Evolutionary conservation across 371 early-diverging fungal genomes (phyloP).

Genomic region (Mucor saturninus): DNA sequence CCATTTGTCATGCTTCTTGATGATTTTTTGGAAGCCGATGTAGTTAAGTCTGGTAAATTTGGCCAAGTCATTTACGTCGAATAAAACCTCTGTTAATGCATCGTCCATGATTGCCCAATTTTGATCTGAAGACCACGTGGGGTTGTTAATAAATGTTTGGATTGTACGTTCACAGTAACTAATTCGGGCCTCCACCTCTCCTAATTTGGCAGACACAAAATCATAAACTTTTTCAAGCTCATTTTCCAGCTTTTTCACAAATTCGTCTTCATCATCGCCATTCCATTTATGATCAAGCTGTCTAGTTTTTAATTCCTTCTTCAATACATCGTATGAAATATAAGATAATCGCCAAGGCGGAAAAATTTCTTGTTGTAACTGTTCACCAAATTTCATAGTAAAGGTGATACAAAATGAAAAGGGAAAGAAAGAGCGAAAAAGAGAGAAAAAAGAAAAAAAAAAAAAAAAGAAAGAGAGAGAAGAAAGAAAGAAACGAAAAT

Average conservation of each 20-base stretch:
- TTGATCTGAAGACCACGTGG: conserved; percentile 38
- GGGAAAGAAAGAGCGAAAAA: neutral
- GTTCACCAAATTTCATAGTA: conserved; percentile 39
- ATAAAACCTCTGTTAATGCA: conserved; percentile 51
- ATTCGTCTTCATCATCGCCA: conserved; percentile 70
- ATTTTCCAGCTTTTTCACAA: conserved; percentile 69
- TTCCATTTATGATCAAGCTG: conserved; percentile 50
- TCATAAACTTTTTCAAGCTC: conserved; percentile 87
- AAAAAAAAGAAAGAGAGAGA: conserved; percentile 4
- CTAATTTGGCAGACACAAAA: conserved; percentile 79
- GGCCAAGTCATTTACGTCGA: conserved; percentile 86
- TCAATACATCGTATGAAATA: conserved; percentile 29
- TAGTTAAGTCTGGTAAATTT: conserved; percentile 92
- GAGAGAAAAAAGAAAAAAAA: neutral
- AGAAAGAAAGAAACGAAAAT: conserved; percentile 1
- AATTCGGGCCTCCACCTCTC: conserved; percentile 82
- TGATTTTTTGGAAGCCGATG: conserved; percentile 91
- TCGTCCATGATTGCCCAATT: conserved; percentile 52
- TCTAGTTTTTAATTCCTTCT: conserved; percentile 24
- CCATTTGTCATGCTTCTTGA: conserved; percentile 94
- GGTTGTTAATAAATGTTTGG: conserved; percentile 47
- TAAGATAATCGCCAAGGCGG: conserved; percentile 36
- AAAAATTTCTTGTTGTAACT: conserved; percentile 34
- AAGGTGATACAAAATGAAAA: conserved; percentile 1
- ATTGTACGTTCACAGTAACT: conserved; percentile 84